Base-by-base conservation (phyloP, 495 filamentous ascomycete genomes). In the Annulohypoxylon moriforme region DNA sequence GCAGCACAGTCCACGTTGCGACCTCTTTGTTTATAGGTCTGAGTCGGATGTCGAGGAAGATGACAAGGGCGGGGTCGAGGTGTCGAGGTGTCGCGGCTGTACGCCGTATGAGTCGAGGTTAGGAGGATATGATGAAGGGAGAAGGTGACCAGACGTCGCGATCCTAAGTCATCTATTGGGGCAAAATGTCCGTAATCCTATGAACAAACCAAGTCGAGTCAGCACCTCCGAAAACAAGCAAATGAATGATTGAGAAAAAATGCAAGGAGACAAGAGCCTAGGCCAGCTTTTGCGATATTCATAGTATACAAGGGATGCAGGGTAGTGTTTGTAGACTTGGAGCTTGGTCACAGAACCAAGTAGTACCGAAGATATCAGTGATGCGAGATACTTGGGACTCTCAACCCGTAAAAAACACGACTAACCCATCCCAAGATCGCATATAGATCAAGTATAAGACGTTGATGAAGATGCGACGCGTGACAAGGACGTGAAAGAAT, bases 391-490 rank as follows among this genome's bases (percentile, higher is more conserved):
- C 58, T 53, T 67, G 18, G 62, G 67, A 53, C 24, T 38, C 25
- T 29, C 3, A 27, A 27, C 47, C 3, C 13, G 24, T 6, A 29
- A n/a, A 36, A 36, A 27, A 38, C 5, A 16, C 10, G 6, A 36
- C 55, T 9, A 58, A 40, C 20, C 55, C 18, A 58, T 38, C 55
- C 18, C 24, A 47, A 5, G 4, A 22, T 11, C 42, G 18, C 55
- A 31, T 36, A 18, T 47, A 22, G 42, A 58, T 52, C 53, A 22
- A 52, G 27, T 14, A 56, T 25, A 18, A 46, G 20, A 20, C 29
- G 27, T 20, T 40, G 53, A 55, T 7, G 24, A 52, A n/a, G n/a
- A 60, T 69, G 66, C 61, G 61, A 61, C 71, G 47, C 71, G 66
- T 69, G 47, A 63, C 34, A 53, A 59, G 52, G 57, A 38, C 59